Conservation (phyloP, 2,329 filamentous ascomycete genomes). For the Aureobasidium sp. region DNA sequence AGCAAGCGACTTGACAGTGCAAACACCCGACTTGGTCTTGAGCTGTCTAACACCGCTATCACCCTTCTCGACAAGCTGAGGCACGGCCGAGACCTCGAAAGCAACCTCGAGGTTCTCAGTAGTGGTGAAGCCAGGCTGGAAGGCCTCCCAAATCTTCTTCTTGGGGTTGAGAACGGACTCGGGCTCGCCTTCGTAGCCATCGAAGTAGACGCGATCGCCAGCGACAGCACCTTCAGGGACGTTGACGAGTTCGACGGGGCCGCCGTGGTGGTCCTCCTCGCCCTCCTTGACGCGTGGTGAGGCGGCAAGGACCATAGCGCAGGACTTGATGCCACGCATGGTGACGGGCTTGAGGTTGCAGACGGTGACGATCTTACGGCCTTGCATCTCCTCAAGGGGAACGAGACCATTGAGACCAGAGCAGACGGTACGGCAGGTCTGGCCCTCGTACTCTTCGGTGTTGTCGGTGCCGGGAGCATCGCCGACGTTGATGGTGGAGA, state of each 20-base stretch:
- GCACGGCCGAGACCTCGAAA: conserved; percentile 72
- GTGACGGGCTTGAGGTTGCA: conserved; percentile 99
- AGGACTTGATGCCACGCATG: conserved; percentile 81
- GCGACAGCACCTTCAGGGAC: conserved; percentile 71
- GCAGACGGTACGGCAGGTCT: conserved; percentile 90
- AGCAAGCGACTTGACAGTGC: conserved; percentile 73
- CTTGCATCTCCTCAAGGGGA: conserved; percentile 92
- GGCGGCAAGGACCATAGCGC: conserved; percentile 89
- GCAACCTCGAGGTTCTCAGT: conserved; percentile 71
- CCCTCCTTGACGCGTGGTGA: conserved; percentile 77
- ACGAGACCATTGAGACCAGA: conserved; percentile 91
- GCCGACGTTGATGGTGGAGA: conserved; percentile 91
- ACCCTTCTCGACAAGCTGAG: conserved; percentile 58
- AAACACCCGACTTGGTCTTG: conserved; percentile 71
- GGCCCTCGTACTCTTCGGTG: conserved; percentile 83
- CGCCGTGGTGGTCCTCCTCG: conserved; percentile 75
- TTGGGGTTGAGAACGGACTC: conserved; percentile 94
- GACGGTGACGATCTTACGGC: conserved; percentile 87
- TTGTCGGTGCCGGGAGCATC: conserved; percentile 80
- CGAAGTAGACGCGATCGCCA: conserved; percentile 84
- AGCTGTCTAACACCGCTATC: conserved; percentile 52
- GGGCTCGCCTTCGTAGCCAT: conserved; percentile 88
- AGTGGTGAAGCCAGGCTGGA: conserved; percentile 94
- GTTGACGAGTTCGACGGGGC: conserved; percentile 83
- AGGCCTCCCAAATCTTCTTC: conserved; percentile 98